Percentiles rank a stretch among this genome's conserved stretches.
phyloP scores from a whole-genome alignment of 495 filamentous ascomycete species.

The Chaetomium cochliodes region DNA sequence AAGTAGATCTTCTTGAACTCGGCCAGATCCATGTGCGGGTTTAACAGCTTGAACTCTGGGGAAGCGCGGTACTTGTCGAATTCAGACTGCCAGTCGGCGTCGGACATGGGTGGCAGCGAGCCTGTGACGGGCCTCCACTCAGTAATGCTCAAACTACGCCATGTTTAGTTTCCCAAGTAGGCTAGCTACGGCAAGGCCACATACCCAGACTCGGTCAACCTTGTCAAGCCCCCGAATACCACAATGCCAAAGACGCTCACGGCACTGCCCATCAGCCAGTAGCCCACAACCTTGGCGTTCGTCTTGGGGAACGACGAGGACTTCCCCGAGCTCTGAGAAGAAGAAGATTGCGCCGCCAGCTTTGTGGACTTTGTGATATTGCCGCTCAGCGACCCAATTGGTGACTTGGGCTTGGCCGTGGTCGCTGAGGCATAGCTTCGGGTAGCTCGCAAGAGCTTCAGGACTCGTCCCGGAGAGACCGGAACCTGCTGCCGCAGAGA shows the following conservation, averaged over 20 bases:
- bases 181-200: slow-evolving; percentile 17
- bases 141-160: slow-evolving; percentile 83
- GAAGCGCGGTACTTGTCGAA: slow-evolving; percentile 88
- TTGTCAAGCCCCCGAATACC: slow-evolving; percentile 87
- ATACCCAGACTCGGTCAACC: slow-evolving; percentile 94
- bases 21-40: slow-evolving; percentile 82
- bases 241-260: slow-evolving; percentile 95
- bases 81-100: slow-evolving; percentile 80
- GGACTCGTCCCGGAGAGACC: slow-evolving; percentile 34
- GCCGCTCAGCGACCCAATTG: slow-evolving; percentile 20
- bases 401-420: slow-evolving; percentile 13
- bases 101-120: slow-evolving; percentile 76
- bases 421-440: slow-evolving; percentile 27
- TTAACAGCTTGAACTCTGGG: slow-evolving; percentile 86
- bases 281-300: slow-evolving; percentile 72
- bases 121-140: slow-evolving; percentile 99
- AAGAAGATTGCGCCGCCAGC: not conserved
- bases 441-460: slow-evolving; percentile 25
- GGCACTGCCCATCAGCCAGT: slow-evolving; percentile 90
- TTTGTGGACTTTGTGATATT: slow-evolving; percentile 20
- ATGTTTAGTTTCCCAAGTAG: slow-evolving; percentile 3
- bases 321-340: slow-evolving; percentile 13
- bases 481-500: slow-evolving; percentile 50
- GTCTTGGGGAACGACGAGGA: slow-evolving; percentile 64
- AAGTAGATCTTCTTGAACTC: slow-evolving; percentile 99